Evolutionary conservation across 2,329 filamentous ascomycete genomes (phyloP), one percentile per base, ranked within the genome.

Genomic region (Blumeria hordei): DNA sequence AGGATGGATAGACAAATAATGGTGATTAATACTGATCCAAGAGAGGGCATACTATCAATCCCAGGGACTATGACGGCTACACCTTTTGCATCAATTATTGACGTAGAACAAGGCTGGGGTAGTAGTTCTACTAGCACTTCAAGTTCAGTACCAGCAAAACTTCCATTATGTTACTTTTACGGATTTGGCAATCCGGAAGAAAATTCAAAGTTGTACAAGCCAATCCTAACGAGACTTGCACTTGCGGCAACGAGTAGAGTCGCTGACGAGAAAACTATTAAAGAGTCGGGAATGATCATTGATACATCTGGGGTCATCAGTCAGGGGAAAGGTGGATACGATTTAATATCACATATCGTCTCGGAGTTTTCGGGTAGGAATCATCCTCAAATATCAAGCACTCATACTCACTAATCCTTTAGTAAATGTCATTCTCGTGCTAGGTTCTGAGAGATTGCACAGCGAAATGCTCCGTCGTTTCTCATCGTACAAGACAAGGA

Each of bases 101-200:
- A 96, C 67, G 75, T 94, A 32, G 85, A 90, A 63, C 82, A 87
- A 58, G 86, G 85, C 18, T 95, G 88, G 81, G 92, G 92, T 9
- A 86, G 77, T 60, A 88, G 86, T 61, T 88, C 90, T 0, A 94
- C 88, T 62, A 93, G 85, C 60, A 92, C 90, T 0, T 88, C 92
- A 0, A 92, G 83, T 61, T 77, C 81, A 0, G 80, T 94, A 16
- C 88, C 90, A 0, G 86, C 94, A 54, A 96, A 95, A 71, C 73
- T 94, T 62, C 92, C 92, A 5, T 70, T 98, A 55, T 87, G 90
- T 33, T 94, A 94, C 65, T 86, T 88, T 67, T 94, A 85, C 66
- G 90, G 92, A 14, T 72, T 83, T 59, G 74, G 77, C 54, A 79
- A 74, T 58, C 77, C 86, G 0, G 81, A 87, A 61, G 83, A 87